Evolutionary conservation across 2,329 filamentous ascomycete genomes (phyloP).

Genomic region (Colletotrichum magnum): DNA sequence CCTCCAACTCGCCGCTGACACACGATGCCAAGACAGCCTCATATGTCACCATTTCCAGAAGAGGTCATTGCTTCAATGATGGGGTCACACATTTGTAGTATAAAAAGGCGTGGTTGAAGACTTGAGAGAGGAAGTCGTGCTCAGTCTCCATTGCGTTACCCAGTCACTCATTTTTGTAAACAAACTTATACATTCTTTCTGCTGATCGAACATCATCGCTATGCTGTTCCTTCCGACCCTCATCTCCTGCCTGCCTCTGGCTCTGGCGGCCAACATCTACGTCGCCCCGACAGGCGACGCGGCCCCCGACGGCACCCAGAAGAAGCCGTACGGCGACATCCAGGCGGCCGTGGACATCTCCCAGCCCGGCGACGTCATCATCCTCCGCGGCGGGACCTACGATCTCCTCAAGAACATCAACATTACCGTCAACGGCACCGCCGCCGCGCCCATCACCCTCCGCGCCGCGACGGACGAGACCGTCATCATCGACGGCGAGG

Average conservation of each 20-base stretch:
- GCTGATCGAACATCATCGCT: not conserved
- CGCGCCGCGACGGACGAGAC: conserved; percentile 58
- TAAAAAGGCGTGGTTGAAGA: conserved; percentile 2
- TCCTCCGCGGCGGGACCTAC: conserved; percentile 55
- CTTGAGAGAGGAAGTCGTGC: not conserved
- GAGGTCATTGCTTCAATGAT: not conserved
- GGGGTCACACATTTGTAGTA: not conserved
- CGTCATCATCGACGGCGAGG: conserved; percentile 62
- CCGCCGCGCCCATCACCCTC: conserved; percentile 57
- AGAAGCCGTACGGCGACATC: conserved; percentile 59
- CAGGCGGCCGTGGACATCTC: conserved; percentile 61
- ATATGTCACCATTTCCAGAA: not conserved
- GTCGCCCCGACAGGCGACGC: conserved; percentile 60
- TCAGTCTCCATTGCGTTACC: not conserved
- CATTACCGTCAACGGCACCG: conserved; percentile 59
- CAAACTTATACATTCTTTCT: conserved; percentile 33
- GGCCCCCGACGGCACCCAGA: conserved; percentile 53
- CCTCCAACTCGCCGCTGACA: not conserved
- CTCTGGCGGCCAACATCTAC: conserved; percentile 55
- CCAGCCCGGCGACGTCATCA: conserved; percentile 57
- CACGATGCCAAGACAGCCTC: conserved; percentile 14
- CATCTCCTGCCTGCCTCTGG: conserved; percentile 30
- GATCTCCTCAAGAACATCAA: conserved; percentile 61
- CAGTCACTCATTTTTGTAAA: not conserved
- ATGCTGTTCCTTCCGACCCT: conserved; percentile 25